Conservation (phyloP, 371 early-diverging fungal genomes). For the Zychaea mexicana region DNA sequence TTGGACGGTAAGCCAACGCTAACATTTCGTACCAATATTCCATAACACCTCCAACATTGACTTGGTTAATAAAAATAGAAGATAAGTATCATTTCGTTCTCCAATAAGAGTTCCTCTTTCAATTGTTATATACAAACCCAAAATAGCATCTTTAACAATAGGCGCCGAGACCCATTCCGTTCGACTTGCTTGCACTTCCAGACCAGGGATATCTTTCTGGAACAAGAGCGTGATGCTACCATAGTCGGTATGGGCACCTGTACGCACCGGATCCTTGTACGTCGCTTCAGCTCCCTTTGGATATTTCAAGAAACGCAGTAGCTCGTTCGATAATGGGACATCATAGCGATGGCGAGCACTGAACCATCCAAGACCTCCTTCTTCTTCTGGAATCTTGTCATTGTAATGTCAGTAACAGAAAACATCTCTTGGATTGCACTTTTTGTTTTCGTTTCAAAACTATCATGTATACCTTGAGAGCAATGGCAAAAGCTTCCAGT, state of each 20-base stretch:
- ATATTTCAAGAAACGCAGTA: slow-evolving; percentile 53
- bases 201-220: slow-evolving; percentile 59
- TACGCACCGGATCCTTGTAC: slow-evolving; percentile 15
- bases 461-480: slow-evolving; percentile 16
- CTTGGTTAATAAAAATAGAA: too few species aligned
- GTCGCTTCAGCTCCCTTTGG: slow-evolving; percentile 24
- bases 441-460: too few species aligned
- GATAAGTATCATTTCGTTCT: too few species aligned
- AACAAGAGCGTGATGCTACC: slow-evolving; percentile 65
- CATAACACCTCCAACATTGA: slow-evolving; percentile 67
- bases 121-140: too few species aligned
- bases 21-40: slow-evolving; percentile 57
- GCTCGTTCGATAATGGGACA: slow-evolving; percentile 30
- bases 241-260: slow-evolving; percentile 53
- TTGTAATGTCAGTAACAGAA: too few species aligned
- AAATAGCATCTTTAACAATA: slow-evolving; percentile 47
- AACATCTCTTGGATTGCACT: too few species aligned
- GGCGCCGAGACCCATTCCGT: slow-evolving; percentile 55
- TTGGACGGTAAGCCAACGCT: too few species aligned
- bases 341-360: slow-evolving; percentile 46
- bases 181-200: slow-evolving; percentile 52
- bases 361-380: slow-evolving; percentile 50
- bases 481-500: slow-evolving; percentile 15
- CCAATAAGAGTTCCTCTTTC: too few species aligned
- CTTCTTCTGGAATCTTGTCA: slow-evolving; percentile 32